phyloP scores from a whole-genome alignment of 345 rosid species.

The Pistacia atlantica region DNA sequence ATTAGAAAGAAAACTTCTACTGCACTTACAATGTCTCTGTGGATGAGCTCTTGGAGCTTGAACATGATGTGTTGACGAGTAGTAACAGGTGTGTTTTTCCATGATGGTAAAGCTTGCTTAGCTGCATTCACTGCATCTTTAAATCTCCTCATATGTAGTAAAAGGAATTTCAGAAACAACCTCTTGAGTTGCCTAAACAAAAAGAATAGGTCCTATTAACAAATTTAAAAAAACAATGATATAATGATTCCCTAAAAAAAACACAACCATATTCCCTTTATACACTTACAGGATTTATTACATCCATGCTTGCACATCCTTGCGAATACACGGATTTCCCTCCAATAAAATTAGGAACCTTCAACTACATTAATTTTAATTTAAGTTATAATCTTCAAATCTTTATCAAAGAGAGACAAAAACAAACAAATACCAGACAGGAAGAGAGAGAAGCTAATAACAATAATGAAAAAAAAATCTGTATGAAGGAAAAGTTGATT shows the following conservation, averaged over 20 bases:
- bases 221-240: neutral
- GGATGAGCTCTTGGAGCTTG: slow-evolving; percentile 45
- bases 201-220: neutral
- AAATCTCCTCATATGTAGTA: slow-evolving; percentile 40
- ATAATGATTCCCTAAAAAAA: slow-evolving; percentile 6
- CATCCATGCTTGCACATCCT: slow-evolving; percentile 34
- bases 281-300: slow-evolving; percentile 47
- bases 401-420: neutral
- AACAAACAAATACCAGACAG: neutral
- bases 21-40: slow-evolving; percentile 36
- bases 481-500: neutral
- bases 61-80: slow-evolving; percentile 49
- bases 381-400: neutral
- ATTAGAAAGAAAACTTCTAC: neutral
- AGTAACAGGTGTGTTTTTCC: slow-evolving; percentile 41
- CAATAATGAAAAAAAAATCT: neutral
- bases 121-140: slow-evolving; percentile 48
- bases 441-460: neutral
- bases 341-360: slow-evolving; percentile 42
- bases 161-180: slow-evolving; percentile 43
- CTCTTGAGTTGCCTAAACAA: slow-evolving; percentile 44
- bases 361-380: slow-evolving; percentile 21
- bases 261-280: neutral
- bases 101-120: slow-evolving; percentile 41
- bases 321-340: slow-evolving; percentile 40